A percentile compares a stretch with the other conserved stretches of the same genome.
phyloP scores from a whole-genome alignment of 768 basidiomycete species.

The Stropharia rugosoannulata region DNA sequence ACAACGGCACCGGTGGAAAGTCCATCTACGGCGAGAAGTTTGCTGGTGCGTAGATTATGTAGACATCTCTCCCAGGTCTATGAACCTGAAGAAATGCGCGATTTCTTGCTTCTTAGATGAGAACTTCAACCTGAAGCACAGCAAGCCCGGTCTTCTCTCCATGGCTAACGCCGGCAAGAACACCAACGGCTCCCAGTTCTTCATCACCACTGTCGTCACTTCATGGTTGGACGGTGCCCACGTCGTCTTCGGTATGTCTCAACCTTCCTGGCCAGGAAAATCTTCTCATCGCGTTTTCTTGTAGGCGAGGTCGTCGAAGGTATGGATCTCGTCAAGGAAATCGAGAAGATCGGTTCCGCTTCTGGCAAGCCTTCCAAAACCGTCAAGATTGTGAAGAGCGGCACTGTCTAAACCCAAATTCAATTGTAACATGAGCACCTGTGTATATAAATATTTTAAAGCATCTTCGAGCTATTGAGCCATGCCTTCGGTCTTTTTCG shows the following conservation, averaged over 20 bases:
- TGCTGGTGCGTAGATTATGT: conserved; percentile 38
- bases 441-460: too few species aligned
- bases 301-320: conserved; percentile 68
- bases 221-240: conserved; percentile 81
- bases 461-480: too few species aligned
- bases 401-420: conserved; percentile 34
- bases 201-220: conserved; percentile 81
- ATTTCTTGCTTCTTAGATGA: conserved; percentile 53
- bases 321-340: conserved; percentile 47
- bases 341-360: conserved; percentile 39
- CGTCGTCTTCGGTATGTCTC: conserved; percentile 76
- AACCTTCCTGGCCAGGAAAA: not conserved
- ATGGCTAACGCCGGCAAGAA: conserved; percentile 82
- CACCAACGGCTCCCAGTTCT: conserved; percentile 89
- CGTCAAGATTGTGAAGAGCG: conserved; percentile 55
- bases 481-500: too few species aligned
- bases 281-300: not conserved
- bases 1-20: conserved; percentile 77
- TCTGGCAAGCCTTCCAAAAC: conserved; percentile 39
- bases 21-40: conserved; percentile 77
- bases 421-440: not conserved
- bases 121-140: conserved; percentile 80
- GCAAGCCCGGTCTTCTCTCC: conserved; percentile 63
- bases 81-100: not conserved
- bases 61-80: not conserved